Conservation (phyloP, 768 basidiomycete genomes). For the Lyophyllum decastes region DNA sequence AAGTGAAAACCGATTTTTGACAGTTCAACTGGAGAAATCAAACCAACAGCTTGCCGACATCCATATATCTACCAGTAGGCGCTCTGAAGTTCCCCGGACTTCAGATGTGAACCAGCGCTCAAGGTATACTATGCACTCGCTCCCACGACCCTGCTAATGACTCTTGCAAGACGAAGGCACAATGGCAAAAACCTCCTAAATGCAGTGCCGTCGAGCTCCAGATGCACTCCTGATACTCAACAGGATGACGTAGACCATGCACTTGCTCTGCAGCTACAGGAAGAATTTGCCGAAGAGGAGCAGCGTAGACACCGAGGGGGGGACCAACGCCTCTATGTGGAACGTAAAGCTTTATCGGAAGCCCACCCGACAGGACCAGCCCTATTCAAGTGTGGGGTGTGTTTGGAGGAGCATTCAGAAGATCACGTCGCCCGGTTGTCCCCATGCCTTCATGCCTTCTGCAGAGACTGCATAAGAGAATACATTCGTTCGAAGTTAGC, state of each 20-base stretch:
- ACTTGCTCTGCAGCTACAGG: not conserved
- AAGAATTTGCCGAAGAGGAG: too few relatives aligned
- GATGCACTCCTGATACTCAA: not conserved
- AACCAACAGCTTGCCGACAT: not conserved
- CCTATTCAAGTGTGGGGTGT: slow-evolving; percentile 55
- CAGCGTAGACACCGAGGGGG: too few relatives aligned
- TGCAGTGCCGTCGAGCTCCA: not conserved
- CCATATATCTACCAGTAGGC: not conserved
- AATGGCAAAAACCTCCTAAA: not conserved
- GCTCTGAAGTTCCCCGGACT: not conserved
- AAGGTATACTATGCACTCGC: too few relatives aligned
- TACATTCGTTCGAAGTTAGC: slow-evolving; percentile 47
- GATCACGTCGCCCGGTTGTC: slow-evolving; percentile 23
- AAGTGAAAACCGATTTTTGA: slow-evolving; percentile 23
- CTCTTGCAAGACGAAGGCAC: not conserved
- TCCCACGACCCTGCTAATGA: too few relatives aligned
- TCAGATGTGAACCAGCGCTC: not conserved
- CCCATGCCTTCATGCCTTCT: slow-evolving; percentile 52
- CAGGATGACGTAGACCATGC: not conserved
- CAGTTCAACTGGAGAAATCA: not conserved
- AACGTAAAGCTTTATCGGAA: not conserved
- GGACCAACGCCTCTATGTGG: not conserved
- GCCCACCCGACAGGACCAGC: slow-evolving; percentile 15
- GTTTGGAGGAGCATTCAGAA: slow-evolving; percentile 41
- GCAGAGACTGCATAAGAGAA: slow-evolving; percentile 49